phyloP scores from a whole-genome alignment of 768 basidiomycete genomes.

The Collybia nuda region DNA sequence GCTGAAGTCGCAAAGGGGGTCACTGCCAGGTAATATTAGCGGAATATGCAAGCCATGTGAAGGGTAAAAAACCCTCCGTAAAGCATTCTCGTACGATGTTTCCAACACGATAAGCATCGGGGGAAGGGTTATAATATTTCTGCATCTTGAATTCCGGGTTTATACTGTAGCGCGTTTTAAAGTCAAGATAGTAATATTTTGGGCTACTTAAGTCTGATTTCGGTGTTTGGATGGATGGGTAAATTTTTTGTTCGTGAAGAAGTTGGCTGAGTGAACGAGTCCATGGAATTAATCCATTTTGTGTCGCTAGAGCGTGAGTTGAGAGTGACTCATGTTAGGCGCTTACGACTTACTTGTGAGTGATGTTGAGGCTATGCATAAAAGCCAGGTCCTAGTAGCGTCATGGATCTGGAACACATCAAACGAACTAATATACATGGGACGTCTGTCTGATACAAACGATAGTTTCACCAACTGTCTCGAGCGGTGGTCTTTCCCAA shows the following conservation, averaged over 20 bases:
- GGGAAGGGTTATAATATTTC: conserved; percentile 28
- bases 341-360: conserved; percentile 25
- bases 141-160: conserved; percentile 26
- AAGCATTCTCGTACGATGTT: conserved; percentile 25
- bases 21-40: background rate
- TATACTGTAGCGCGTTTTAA: conserved; percentile 18
- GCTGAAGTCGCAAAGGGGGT: background rate
- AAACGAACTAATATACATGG: conserved; percentile 12
- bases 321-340: background rate
- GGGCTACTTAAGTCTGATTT: conserved; percentile 13
- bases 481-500: conserved; percentile 19
- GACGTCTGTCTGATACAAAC: conserved; percentile 27
- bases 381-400: conserved; percentile 26
- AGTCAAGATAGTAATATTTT: conserved; percentile 24
- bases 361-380: conserved; percentile 31
- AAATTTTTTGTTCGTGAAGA: conserved; percentile 5
- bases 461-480: conserved; percentile 29
- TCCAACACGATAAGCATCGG: conserved; percentile 36
- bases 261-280: conserved; percentile 9
- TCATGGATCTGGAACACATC: background rate
- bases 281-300: conserved; percentile 15
- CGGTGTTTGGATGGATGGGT: conserved; percentile 2
- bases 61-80: conserved; percentile 9
- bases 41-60: background rate
- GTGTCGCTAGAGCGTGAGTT: conserved; percentile 8